Evolutionary conservation across 306 rosid species (phyloP).

Genomic region (Prunus dulcis): DNA sequence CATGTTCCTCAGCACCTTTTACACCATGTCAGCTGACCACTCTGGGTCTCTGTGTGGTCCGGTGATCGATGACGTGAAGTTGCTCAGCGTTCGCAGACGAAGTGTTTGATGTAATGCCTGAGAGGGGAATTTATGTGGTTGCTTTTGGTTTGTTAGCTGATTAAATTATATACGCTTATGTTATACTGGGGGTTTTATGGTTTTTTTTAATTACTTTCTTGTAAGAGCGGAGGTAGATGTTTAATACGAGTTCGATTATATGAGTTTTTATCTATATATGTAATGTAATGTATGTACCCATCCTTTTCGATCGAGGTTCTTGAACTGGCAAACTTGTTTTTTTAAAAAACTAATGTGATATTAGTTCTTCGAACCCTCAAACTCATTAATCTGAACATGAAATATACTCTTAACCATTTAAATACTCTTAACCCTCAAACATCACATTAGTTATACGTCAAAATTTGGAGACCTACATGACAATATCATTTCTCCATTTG

Average conservation of each 20-base stretch:
- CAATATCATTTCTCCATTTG: too few relatives aligned
- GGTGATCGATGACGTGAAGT: conserved; percentile 62
- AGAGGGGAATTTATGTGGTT: neutral
- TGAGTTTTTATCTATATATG: neutral
- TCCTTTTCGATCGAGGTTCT: neutral
- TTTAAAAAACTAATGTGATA: too few relatives aligned
- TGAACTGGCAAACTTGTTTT: neutral
- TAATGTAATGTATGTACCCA: neutral
- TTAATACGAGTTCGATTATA: neutral
- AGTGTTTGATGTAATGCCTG: neutral
- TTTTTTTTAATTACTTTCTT: neutral
- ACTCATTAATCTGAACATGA: too few relatives aligned
- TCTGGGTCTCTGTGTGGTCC: conserved; percentile 83
- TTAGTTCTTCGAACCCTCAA: too few relatives aligned
- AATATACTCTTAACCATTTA: too few relatives aligned
- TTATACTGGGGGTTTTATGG: neutral
- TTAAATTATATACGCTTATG: neutral
- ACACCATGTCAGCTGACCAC: conserved; percentile 60
- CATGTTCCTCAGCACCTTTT: conserved; percentile 57
- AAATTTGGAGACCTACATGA: too few relatives aligned
- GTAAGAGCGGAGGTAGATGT: conserved; percentile 21
- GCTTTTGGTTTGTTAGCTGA: conserved; percentile 2
- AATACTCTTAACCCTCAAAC: too few relatives aligned
- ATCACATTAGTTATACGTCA: too few relatives aligned
- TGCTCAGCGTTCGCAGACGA: conserved; percentile 48